Evolutionary conservation across 257 asterid genomes (phyloP), one percentile per base, ranked within the genome.

Genomic region (Henckelia pumila): DNA sequence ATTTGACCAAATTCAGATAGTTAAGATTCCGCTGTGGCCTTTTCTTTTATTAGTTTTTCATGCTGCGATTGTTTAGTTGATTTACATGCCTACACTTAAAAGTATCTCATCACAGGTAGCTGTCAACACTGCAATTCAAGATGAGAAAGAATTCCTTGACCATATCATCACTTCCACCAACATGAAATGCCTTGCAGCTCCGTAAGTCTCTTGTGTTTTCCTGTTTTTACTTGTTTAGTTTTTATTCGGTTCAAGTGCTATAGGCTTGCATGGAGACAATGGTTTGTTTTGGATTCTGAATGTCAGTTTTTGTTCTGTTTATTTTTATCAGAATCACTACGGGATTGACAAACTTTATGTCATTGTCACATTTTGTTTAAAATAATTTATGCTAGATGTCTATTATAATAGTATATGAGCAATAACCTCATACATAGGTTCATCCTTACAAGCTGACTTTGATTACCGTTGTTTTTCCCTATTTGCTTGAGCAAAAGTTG

Each of bases 91-190:
- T 13, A 44, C 19, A 2, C 52, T 44, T 44, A 44, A 44, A 44
- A 44, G 7, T 44, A 44, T 64, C 26, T 17, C 49, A 69, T 74
- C 76, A 68, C 89, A 94, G 99, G 99, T 94, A 74, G 99, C 99
- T 65, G 92, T 93, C 22, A 93, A 93, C 78, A 93, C 99, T 24
- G 82, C 87, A 40, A 90, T 93, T 67, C 84, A 91, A 69, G 85
- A 68, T 69, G 99, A 90, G 76, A 93, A 91, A 79, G 97, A 88
- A 73, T 93, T 93, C 61, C 97, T 93, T 14, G 94, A 88, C 59
- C 99, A 93, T 75, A 91, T 93, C 44, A 86, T 93, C 70, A 88
- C 79, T 71, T 90, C 99, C 19, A 93, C 99, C 79, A 93, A 93
- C 82, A 88, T 93, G 99, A 90, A 82, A 75, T 93, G 99, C 86